A percentile compares a stretch with the other conserved stretches of the same genome.
phyloP scores from a whole-genome alignment of 2,329 filamentous ascomycete genomes.

The Talaromyces sp. region DNA sequence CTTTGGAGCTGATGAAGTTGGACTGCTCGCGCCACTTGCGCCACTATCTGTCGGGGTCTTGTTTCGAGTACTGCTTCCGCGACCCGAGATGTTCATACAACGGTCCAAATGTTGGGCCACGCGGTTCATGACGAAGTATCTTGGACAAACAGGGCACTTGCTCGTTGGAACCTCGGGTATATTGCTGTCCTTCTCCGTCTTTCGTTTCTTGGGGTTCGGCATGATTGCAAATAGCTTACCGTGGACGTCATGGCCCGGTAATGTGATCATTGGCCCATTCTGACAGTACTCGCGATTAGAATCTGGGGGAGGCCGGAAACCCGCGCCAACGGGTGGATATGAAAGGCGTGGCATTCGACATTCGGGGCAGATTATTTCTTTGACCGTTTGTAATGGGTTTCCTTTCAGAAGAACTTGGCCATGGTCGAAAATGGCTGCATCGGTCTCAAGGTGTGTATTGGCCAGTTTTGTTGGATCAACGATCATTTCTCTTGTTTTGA shows the following conservation, averaged over 20 bases:
- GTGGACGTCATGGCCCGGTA: slow-evolving; percentile 64
- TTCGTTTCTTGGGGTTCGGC: slow-evolving; percentile 52
- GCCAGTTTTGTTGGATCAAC: slow-evolving; percentile 40
- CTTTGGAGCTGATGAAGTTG: slow-evolving; percentile 38
- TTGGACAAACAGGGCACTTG: slow-evolving; percentile 62
- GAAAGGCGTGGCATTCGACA: slow-evolving; percentile 63
- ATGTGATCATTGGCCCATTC: slow-evolving; percentile 60
- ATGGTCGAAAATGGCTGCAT: slow-evolving; percentile 56
- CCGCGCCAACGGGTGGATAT: slow-evolving; percentile 58
- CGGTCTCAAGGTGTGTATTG: slow-evolving; percentile 49
- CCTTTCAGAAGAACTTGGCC: slow-evolving; percentile 58
- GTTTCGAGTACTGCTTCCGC: slow-evolving; percentile 50
- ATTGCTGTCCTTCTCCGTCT: slow-evolving; percentile 30
- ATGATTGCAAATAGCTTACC: slow-evolving; percentile 53
- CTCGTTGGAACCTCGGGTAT: slow-evolving; percentile 42
- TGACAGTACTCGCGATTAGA: slow-evolving; percentile 61
- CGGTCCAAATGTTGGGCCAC: slow-evolving; percentile 65
- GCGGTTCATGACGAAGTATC: slow-evolving; percentile 62
- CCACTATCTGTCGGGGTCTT: slow-evolving; percentile 49
- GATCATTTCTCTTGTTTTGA: slow-evolving; percentile 33
- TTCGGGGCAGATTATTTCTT: slow-evolving; percentile 62
- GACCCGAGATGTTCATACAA: slow-evolving; percentile 60
- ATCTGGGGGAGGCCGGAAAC: slow-evolving; percentile 52
- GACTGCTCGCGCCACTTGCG: slow-evolving; percentile 43
- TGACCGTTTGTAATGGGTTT: slow-evolving; percentile 61